Base-by-base conservation (phyloP, 2,329 filamentous ascomycete genomes). In the Zalaria obscura region DNA sequence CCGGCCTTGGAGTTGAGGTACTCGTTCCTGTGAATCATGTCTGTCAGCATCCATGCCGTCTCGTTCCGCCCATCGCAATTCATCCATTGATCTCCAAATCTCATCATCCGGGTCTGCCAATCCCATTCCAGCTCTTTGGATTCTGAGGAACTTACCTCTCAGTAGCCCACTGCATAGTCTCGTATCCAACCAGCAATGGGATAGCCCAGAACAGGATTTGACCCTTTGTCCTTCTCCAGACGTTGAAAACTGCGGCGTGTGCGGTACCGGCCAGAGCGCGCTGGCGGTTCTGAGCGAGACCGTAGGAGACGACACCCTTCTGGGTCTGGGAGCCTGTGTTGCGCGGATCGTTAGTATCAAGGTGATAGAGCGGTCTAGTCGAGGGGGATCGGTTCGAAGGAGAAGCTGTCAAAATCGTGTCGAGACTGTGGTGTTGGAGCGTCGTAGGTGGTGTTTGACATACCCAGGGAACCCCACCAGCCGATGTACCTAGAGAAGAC, bases 201-300 rank as follows among this genome's bases (percentile, higher is more conserved):
- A 91, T 83, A 26, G 80, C 74, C 65, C 88, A 79, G 75, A 88
- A 98, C 54, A 96, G 78, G 53, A 93, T 78, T 73, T 96, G 91
- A 54, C 73, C 65, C 62, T 78, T 80, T 67, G 82, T 83, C 57
- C 91, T 79, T 65, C 91, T 80, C 75, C 83, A 93, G 55, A 78
- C 80, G 76, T 98, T 98, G 80, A 96, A 96, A 70, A 96, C 68
- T 58, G 88, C 89, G 52, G 80, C 83, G 64, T 89, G 69, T 50
- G 73, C 65, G 46, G 80, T 70, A 55, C 84, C 85, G 49, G 86
- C 86, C 52, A 93, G 73, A 49, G 87, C 83, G 58, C 83, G 80
- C 71, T 94, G 89, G 61, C 83, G 81, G 75, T 98, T 96, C 52
- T 82, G 67, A 54, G 84, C 80, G 52, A 98, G 61, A 51, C 80